Conservation (phyloP, 306 rosid species). For the Sechiopsis laciniata region DNA sequence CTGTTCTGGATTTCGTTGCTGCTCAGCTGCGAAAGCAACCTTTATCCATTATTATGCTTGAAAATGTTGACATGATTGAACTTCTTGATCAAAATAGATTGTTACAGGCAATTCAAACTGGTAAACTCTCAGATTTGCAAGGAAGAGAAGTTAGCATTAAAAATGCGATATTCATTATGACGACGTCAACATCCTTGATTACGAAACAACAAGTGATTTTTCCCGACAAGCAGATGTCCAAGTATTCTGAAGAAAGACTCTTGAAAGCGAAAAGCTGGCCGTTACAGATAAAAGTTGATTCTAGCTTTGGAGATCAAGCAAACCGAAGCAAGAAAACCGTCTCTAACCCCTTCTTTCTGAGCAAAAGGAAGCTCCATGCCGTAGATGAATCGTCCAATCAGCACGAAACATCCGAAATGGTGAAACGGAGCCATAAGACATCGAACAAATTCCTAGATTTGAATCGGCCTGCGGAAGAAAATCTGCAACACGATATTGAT, state of each 20-base stretch:
- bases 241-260: conserved; percentile 60
- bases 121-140: conserved; percentile 64
- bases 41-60: conserved; percentile 65
- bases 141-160: conserved; percentile 78
- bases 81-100: conserved; percentile 49
- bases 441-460: conserved; percentile 59
- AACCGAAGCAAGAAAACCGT: conserved; percentile 36
- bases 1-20: conserved; percentile 59
- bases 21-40: conserved; percentile 68
- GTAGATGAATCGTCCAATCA: conserved; percentile 36
- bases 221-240: conserved; percentile 34
- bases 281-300: conserved; percentile 49
- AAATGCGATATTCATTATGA: conserved; percentile 46
- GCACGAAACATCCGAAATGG: background rate
- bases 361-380: conserved; percentile 62
- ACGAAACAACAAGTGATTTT: conserved; percentile 23
- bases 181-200: conserved; percentile 37
- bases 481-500: conserved; percentile 31
- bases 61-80: conserved; percentile 75
- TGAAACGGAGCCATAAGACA: conserved; percentile 57
- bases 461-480: conserved; percentile 82
- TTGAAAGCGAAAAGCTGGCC: conserved; percentile 40
- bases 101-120: conserved; percentile 63
- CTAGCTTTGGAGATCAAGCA: conserved; percentile 28
- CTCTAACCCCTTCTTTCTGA: conserved; percentile 36